Evolutionary conservation across 192 early-diverging fungal species (phyloP).

Genomic region (Coemansia sp.): DNA sequence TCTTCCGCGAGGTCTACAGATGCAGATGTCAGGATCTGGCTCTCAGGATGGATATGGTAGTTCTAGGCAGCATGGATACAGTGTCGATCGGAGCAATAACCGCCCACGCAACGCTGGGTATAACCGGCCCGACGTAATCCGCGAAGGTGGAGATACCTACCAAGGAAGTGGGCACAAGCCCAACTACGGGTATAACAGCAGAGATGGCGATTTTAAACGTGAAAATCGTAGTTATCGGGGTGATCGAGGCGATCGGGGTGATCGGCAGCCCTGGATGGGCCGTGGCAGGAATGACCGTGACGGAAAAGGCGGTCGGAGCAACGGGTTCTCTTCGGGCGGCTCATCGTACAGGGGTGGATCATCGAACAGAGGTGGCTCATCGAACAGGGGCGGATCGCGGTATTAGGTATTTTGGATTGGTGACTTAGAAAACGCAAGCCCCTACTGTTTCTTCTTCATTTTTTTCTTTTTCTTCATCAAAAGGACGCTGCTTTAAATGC

Average conservation of each 20-base stretch:
- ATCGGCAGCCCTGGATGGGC: background rate
- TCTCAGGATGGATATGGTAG: background rate
- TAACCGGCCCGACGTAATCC: background rate
- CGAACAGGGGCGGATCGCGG: background rate
- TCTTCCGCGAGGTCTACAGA: slow-evolving; percentile 15
- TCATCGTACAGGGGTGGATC: too few species aligned
- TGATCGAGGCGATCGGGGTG: background rate
- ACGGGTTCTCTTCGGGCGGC: background rate
- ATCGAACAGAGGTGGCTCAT: too few species aligned
- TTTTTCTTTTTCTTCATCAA: background rate
- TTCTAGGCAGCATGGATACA: background rate
- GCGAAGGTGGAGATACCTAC: background rate
- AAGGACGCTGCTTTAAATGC: too few species aligned
- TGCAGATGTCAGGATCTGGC: background rate
- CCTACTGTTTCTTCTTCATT: too few species aligned
- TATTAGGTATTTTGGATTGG: background rate
- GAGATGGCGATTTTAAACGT: too few species aligned
- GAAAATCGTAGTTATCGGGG: too few species aligned
- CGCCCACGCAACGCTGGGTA: background rate
- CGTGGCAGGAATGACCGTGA: slow-evolving; percentile 4
- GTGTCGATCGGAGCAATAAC: background rate
- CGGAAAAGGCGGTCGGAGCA: background rate
- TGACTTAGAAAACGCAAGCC: background rate
- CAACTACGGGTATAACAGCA: background rate
- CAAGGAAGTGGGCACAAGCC: background rate